These are phyloP conservation scores for Sugiyamaella boreocaroliniensis DNA, from an alignment of 805 yeast genomes.

Conservation along the genomic window DNA sequence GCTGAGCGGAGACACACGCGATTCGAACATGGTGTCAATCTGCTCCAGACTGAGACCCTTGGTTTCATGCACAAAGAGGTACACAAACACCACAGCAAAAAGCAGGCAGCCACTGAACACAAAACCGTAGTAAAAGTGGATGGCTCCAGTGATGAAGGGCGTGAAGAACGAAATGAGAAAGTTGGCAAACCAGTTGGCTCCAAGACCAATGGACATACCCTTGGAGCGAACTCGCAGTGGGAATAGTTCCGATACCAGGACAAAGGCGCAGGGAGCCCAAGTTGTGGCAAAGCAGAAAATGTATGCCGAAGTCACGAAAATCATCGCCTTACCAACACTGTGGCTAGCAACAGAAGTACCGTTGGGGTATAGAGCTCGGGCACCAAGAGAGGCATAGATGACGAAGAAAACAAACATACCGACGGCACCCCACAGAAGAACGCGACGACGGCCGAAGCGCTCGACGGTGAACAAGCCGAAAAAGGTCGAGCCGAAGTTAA, in stretches of 20 bases:
- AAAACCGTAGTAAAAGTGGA: constrained; percentile 64
- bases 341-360: constrained; percentile 25
- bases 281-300: constrained; percentile 48
- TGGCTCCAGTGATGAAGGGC: constrained; percentile 54
- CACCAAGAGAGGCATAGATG: constrained; percentile 43
- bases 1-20: constrained; percentile 40
- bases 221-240: constrained; percentile 52
- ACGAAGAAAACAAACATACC: constrained; percentile 47
- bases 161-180: constrained; percentile 60
- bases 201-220: constrained; percentile 53
- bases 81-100: constrained; percentile 56
- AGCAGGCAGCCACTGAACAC: constrained; percentile 57
- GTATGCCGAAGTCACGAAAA: constrained; percentile 47
- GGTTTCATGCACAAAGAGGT: constrained; percentile 70
- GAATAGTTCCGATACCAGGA: constrained; percentile 58
- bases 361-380: constrained; percentile 36
- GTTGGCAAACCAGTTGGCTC: constrained; percentile 40
- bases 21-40: constrained; percentile 58
- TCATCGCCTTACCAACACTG: constrained; percentile 47
- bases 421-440: constrained; percentile 41
- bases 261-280: constrained; percentile 66
- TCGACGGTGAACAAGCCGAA: constrained; percentile 45
- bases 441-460: constrained; percentile 44
- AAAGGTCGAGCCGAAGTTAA: constrained; percentile 47
- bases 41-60: constrained; percentile 78